Percentiles rank a stretch among this genome's conserved stretches.
These are phyloP conservation scores for Avena eriantha DNA, from an alignment of 176 grass and related monocot species.

Conservation along the genomic window DNA sequence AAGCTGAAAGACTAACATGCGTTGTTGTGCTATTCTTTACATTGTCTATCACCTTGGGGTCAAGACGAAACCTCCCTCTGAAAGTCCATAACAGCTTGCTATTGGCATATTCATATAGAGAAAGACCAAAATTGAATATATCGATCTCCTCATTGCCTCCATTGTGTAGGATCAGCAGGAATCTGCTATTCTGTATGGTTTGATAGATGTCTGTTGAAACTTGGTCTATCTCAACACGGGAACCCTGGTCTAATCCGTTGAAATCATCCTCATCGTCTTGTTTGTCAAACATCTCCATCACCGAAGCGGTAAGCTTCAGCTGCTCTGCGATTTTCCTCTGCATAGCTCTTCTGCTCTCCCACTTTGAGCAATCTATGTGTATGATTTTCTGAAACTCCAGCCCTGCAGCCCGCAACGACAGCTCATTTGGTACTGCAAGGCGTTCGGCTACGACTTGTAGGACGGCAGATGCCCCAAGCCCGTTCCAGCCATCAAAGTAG, in stretches of 20 bases:
- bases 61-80: background rate
- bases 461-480: background rate
- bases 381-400: background rate
- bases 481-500: constrained; percentile 15
- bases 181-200: background rate
- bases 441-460: background rate
- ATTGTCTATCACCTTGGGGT: background rate
- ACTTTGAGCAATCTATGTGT: background rate
- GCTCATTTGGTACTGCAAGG: background rate
- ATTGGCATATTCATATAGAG: background rate
- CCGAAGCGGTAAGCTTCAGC: background rate
- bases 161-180: constrained; percentile 26
- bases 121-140: background rate
- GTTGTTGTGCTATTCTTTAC: background rate
- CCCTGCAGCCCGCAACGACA: rapidly evolving
- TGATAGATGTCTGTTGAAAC: too few relatives aligned
- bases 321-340: background rate
- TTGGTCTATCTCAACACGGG: too few relatives aligned
- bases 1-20: background rate
- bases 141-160: constrained; percentile 23
- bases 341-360: background rate
- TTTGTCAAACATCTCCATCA: background rate
- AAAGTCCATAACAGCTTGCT: too few relatives aligned
- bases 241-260: background rate
- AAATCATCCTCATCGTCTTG: background rate